Evolutionary conservation across 2,329 filamentous ascomycete species (phyloP).

Genomic region (Cladosporium colombiae): DNA sequence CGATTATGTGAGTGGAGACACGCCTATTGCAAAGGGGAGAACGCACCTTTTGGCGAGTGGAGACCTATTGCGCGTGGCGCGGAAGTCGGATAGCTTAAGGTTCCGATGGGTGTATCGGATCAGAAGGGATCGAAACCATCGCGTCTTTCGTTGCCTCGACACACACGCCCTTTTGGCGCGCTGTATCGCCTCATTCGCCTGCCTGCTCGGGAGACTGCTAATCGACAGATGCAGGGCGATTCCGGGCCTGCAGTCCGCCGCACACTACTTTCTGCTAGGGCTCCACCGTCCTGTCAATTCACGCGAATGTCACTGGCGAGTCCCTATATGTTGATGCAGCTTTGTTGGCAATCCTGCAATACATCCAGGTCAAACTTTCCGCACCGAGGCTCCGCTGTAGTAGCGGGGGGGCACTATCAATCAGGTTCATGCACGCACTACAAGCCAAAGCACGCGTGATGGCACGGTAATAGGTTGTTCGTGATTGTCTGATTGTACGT

Average conservation of each 20-base stretch:
- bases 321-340: not conserved
- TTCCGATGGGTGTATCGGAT: constrained; percentile 6
- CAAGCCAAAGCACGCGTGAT: not conserved
- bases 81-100: constrained; percentile 18
- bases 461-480: not conserved
- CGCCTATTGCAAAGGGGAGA: not conserved
- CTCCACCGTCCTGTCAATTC: not conserved
- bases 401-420: not conserved
- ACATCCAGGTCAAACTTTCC: not conserved
- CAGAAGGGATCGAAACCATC: not conserved
- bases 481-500: not conserved
- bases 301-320: not conserved
- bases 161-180: not conserved
- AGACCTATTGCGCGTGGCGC: constrained; percentile 9
- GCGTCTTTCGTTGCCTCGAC: not conserved
- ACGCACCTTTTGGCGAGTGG: not conserved
- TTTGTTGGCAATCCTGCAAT: not conserved
- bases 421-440: not conserved
- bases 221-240: not conserved
- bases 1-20: not conserved
- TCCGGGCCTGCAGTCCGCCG: not conserved
- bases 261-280: not conserved
- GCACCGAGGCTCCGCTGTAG: not conserved
- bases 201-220: not conserved
- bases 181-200: not conserved